A percentile compares a stretch with the other conserved stretches of the same genome.
phyloP scores from a whole-genome alignment of 345 rosid genomes.

The Jatropha curcas region DNA sequence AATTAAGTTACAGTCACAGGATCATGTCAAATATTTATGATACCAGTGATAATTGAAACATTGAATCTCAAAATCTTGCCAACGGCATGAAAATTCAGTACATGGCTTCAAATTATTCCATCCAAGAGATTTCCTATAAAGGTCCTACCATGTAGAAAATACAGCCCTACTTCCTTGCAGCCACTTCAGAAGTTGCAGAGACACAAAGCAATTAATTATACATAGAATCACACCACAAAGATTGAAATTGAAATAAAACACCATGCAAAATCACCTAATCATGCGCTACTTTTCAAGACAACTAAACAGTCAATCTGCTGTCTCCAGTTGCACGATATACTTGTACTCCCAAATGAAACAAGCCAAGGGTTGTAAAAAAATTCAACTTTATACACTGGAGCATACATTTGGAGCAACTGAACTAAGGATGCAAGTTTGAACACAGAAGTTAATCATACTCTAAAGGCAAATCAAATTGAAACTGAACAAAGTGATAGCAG shows the following conservation, averaged over 20 bases:
- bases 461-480: neutral
- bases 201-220: neutral
- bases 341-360: neutral
- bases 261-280: neutral
- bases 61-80: neutral
- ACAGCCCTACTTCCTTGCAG: neutral
- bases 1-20: neutral
- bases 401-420: neutral
- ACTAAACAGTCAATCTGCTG: neutral
- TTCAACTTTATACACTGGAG: neutral
- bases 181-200: neutral
- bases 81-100: neutral
- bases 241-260: neutral
- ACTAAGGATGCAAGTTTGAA: neutral
- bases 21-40: neutral
- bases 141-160: neutral
- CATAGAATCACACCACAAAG: neutral
- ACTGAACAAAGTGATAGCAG: neutral
- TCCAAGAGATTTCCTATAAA: neutral
- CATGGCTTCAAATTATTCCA: neutral
- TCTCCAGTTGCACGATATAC: too few species aligned
- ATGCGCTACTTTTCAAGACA: neutral
- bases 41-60: neutral
- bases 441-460: neutral
- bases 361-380: slow-evolving; percentile 1